These are phyloP conservation scores for Dentipellis sp. DNA, from an alignment of 768 basidiomycete species.

Conservation along the genomic window DNA sequence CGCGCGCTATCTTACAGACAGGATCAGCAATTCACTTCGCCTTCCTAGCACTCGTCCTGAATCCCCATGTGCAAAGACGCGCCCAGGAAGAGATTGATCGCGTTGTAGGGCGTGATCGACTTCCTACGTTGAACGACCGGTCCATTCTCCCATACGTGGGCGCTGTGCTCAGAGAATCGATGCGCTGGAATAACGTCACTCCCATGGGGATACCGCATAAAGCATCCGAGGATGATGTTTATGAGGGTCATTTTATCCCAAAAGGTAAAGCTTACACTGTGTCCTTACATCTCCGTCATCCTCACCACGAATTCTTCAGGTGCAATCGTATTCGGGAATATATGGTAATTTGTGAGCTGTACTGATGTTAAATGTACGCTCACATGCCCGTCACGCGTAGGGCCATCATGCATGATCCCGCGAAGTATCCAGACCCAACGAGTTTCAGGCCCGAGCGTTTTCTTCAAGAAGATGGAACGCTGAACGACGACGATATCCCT, in stretches of 20 bases:
- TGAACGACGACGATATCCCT: too few species aligned
- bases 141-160: conserved; percentile 25
- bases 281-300: too few species aligned
- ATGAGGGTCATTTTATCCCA: background rate
- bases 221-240: background rate
- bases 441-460: too few species aligned
- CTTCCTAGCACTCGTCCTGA: conserved; percentile 12
- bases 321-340: too few species aligned
- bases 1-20: too few species aligned
- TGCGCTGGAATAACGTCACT: conserved; percentile 18
- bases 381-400: too few species aligned
- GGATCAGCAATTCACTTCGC: background rate
- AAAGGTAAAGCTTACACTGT: background rate
- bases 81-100: conserved; percentile 30
- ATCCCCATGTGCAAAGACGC: conserved; percentile 12
- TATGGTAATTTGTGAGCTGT: too few species aligned
- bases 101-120: conserved; percentile 21
- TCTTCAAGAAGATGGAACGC: too few species aligned
- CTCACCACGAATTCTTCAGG: too few species aligned
- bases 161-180: conserved; percentile 30
- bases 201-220: background rate
- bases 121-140: conserved; percentile 26
- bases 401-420: too few species aligned
- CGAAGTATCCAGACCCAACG: too few species aligned
- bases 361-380: too few species aligned